Evolutionary conservation across 2,329 filamentous ascomycete genomes (phyloP), one percentile per base, ranked within the genome.

Genomic region (Boeremia exigua): DNA sequence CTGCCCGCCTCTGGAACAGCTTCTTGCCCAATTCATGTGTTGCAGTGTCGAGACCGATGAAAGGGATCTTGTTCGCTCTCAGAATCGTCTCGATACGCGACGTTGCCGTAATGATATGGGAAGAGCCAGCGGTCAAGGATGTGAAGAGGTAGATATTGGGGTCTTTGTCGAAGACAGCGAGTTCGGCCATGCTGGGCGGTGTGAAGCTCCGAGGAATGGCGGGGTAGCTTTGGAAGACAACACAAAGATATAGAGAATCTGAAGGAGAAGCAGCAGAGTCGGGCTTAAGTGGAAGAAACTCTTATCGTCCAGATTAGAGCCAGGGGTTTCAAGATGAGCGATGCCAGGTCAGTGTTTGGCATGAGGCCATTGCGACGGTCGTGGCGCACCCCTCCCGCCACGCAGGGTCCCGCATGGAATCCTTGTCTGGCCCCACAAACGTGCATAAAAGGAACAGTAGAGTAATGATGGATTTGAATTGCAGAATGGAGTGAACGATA

Each of bases 31-130:
- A 89, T 54, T 95, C 89, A 75, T 99, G 91, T 28, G 91, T 96
- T 36, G 94, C 92, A 38, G 95, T 86, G 77, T 99, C 95, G 71
- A 97, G 82, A 62, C 91, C 92, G 74, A 91, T 92, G 81, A 98
- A 99, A 10, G 92, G 91, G 55, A 99, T 89, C 66, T 90, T 90
- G 82, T 98, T 97, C 61, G 92, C 93, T 72, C 92, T 94, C 57
- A 99, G 84, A 71, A 99, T 98, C 11, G 93, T 97, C 78, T 99
- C 94, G 65, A 99, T 87, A 43, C 95, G 90, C 50, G 93, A 96
- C 1, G 95, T 98, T 25, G 93, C 95, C 36, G 95, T 98, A 71
- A 98, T 88, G 75, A 98, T 96, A 76, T 97, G 92, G 23, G 92
- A 96, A 36, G 92, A 96, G 62, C 95, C 95, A 56, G 95, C 91